Evolutionary conservation across 2,329 filamentous ascomycete species (phyloP).

Genomic region (Proliferodiscus dingleyae): DNA sequence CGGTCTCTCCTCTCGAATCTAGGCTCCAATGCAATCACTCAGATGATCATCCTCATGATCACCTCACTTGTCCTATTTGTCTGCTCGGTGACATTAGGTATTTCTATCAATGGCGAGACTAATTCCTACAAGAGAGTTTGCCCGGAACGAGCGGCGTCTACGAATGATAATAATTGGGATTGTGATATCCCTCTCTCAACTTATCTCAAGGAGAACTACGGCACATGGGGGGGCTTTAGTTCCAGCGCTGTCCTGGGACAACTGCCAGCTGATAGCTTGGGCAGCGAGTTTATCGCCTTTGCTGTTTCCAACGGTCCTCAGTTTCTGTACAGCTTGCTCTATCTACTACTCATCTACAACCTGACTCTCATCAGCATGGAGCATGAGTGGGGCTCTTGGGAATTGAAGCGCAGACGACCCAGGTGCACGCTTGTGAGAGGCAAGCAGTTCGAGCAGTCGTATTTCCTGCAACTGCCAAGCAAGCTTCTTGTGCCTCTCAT

Average conservation of each 20-base stretch:
- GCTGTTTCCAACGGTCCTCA: slow-evolving; percentile 21
- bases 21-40: slow-evolving; percentile 15
- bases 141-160: not conserved
- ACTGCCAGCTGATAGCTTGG: slow-evolving; percentile 11
- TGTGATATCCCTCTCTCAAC: not conserved
- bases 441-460: slow-evolving; percentile 16
- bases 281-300: slow-evolving; percentile 16
- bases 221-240: slow-evolving; percentile 20
- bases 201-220: slow-evolving; percentile 6
- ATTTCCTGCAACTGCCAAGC: slow-evolving; percentile 18
- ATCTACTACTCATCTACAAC: slow-evolving; percentile 20
- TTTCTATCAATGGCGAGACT: slow-evolving; percentile 1
- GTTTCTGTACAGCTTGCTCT: slow-evolving; percentile 18
- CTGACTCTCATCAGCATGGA: slow-evolving; percentile 22
- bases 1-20: slow-evolving; percentile 19
- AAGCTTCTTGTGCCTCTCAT: slow-evolving; percentile 16
- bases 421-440: slow-evolving; percentile 17
- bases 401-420: slow-evolving; percentile 10
- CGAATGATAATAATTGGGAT: not conserved
- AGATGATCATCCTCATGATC: slow-evolving; percentile 20
- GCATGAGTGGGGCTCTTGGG: slow-evolving; percentile 20
- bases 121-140: not conserved
- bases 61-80: slow-evolving; percentile 13
- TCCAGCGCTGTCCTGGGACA: slow-evolving; percentile 12
- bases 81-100: slow-evolving; percentile 12